These are phyloP conservation scores for Breviolum minutum DNA, from an alignment of 73 alveolate species.

Conservation along the genomic window DNA sequence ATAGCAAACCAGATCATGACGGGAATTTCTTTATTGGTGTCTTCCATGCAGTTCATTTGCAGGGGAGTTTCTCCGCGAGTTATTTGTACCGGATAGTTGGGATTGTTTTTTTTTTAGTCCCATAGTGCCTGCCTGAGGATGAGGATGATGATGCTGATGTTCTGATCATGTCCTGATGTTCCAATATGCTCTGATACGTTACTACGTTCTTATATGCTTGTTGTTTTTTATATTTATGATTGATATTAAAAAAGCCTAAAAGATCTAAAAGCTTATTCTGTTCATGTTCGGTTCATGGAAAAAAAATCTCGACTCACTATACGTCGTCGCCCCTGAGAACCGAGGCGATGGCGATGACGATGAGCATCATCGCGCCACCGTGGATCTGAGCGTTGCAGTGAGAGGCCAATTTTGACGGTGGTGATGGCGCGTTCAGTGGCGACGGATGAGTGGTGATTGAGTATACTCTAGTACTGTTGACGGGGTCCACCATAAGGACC, in stretches of 20 bases:
- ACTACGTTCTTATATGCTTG: too few relatives aligned
- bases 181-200: too few relatives aligned
- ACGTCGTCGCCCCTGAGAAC: not conserved
- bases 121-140: too few relatives aligned
- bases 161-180: not conserved
- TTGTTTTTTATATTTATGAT: too few relatives aligned
- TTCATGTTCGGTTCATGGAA: too few relatives aligned
- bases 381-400: constrained; percentile 72
- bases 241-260: too few relatives aligned
- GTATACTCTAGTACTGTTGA: too few relatives aligned
- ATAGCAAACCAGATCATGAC: constrained; percentile 67
- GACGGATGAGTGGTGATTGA: not conserved
- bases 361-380: constrained; percentile 65
- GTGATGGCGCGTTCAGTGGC: not conserved
- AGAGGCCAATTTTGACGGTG: constrained; percentile 26
- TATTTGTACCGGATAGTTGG: not conserved
- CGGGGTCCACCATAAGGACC: too few relatives aligned
- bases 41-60: not conserved
- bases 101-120: too few relatives aligned
- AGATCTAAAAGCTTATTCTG: too few relatives aligned
- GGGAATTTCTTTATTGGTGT: constrained; percentile 68
- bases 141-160: not conserved
- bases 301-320: too few relatives aligned
- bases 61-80: not conserved
- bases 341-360: constrained; percentile 51